Evolutionary conservation across 768 basidiomycete genomes (phyloP).

Genomic region (Paxillus rubicundulus): DNA sequence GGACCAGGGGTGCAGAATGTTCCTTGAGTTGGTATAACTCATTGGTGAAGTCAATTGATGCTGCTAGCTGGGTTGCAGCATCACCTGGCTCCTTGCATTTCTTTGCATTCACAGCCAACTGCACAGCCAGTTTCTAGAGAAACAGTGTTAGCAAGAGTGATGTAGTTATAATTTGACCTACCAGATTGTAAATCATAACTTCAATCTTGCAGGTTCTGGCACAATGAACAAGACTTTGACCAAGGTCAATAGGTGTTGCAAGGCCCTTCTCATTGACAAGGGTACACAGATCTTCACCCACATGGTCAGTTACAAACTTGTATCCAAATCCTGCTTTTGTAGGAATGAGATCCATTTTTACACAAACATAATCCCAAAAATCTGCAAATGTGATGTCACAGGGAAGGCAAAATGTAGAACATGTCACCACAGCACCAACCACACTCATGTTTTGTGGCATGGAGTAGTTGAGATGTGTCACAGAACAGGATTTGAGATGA

Average conservation of each 20-base stretch:
- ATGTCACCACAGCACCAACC: no score
- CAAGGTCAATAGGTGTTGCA: not conserved
- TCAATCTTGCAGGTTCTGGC: not conserved
- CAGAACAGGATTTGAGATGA: not conserved
- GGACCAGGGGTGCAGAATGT: not conserved
- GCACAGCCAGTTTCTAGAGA: not conserved
- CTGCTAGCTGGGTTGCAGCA: not conserved
- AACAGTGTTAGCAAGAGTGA: not conserved
- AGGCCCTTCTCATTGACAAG: not conserved
- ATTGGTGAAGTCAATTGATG: not conserved
- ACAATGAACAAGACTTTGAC: not conserved
- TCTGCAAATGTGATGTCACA: not conserved
- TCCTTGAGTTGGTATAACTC: not conserved
- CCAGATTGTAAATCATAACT: not conserved
- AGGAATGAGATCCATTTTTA: not conserved
- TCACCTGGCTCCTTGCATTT: not conserved
- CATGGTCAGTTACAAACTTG: not conserved
- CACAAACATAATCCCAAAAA: not conserved
- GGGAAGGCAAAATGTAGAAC: no score
- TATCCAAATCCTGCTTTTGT: not conserved
- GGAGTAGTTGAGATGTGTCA: no score
- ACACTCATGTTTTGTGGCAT: no score
- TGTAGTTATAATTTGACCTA: not conserved
- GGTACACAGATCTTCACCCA: not conserved
- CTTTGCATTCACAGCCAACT: not conserved